Percentiles rank a stretch among this genome's conserved stretches.
These are phyloP conservation scores for Mycena chlorophos DNA, from an alignment of 768 basidiomycete species.

Conservation along the genomic window DNA sequence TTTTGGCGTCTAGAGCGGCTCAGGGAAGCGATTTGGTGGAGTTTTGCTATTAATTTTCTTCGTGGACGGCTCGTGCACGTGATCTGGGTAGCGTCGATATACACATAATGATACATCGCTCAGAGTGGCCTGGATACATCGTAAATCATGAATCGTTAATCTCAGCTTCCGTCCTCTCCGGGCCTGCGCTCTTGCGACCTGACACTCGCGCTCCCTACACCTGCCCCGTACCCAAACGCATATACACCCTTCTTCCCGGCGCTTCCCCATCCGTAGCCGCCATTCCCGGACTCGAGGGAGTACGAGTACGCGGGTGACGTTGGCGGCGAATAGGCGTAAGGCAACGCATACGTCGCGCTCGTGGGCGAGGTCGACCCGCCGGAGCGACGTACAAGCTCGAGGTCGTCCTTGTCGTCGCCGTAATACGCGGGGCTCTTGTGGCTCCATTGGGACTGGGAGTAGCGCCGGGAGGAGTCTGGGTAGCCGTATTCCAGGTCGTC, in stretches of 20 bases:
- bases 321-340: conserved; percentile 1
- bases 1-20: too few species aligned
- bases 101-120: not conserved
- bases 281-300: not conserved
- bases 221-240: not conserved
- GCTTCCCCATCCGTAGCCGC: not conserved
- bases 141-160: too few species aligned
- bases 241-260: not conserved
- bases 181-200: not conserved
- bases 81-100: too few species aligned
- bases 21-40: too few species aligned
- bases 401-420: not conserved
- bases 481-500: not conserved
- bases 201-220: not conserved
- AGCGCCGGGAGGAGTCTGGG: not conserved
- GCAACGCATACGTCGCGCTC: not conserved
- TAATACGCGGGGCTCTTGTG: too few species aligned
- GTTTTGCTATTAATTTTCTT: too few species aligned
- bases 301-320: not conserved
- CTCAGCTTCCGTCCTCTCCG: not conserved
- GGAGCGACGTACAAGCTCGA: not conserved
- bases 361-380: not conserved
- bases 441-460: not conserved
- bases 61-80: too few species aligned
- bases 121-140: not conserved